Conservation (phyloP, 2,329 filamentous ascomycete genomes). For the Metarhizium robertsii region DNA sequence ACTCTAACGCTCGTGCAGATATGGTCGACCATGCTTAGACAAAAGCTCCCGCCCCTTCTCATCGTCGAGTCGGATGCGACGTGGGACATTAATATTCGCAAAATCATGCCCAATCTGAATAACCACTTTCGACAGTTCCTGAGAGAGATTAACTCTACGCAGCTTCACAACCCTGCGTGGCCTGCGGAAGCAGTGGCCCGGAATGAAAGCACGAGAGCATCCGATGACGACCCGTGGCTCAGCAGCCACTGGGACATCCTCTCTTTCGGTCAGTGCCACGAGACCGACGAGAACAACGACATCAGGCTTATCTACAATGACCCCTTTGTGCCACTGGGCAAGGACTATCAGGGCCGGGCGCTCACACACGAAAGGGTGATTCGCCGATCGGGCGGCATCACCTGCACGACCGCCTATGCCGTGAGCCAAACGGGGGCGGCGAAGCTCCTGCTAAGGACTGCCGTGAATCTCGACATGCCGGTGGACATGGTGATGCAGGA, state of each 20-base stretch:
- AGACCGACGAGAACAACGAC: neutral
- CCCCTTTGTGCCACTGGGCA: conserved; percentile 6
- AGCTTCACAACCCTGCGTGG: neutral
- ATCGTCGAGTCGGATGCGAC: conserved; percentile 20
- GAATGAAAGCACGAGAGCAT: neutral
- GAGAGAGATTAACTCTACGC: neutral
- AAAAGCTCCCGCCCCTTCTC: conserved; percentile 12
- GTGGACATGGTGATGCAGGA: conserved; percentile 16
- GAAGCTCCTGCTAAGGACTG: conserved; percentile 13
- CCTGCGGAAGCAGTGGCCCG: no score
- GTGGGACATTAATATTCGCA: conserved; percentile 18
- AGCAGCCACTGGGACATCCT: conserved; percentile 1
- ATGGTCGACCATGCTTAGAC: conserved; percentile 16
- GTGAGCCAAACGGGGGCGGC: conserved; percentile 17
- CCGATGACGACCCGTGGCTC: neutral
- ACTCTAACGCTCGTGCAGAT: conserved; percentile 9
- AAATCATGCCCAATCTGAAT: conserved; percentile 15
- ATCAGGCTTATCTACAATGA: conserved; percentile 10
- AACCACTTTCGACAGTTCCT: neutral
- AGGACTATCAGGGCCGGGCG: conserved; percentile 9
- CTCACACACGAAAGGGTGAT: conserved; percentile 16
- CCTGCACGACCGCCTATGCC: conserved; percentile 19
- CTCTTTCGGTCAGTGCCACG: conserved; percentile 1
- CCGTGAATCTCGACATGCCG: conserved; percentile 8
- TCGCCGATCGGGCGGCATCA: conserved; percentile 12